A percentile compares a stretch with the other conserved stretches of the same genome.
These are phyloP conservation scores for Pontederia crassipes DNA, from an alignment of 176 grass and related monocot genomes.

Conservation along the genomic window DNA sequence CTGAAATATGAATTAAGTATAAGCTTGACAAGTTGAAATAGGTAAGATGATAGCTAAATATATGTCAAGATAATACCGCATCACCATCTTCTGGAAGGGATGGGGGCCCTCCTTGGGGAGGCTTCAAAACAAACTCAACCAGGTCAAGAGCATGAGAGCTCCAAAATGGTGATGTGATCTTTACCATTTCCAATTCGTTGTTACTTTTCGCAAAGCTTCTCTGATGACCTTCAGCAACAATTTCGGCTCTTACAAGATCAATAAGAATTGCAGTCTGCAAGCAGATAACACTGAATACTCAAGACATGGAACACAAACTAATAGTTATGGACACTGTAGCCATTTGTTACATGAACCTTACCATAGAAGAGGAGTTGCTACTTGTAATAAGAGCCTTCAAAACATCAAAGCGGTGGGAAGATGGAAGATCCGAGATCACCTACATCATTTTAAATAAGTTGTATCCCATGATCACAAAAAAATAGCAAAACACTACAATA, in stretches of 20 bases:
- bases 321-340: background rate
- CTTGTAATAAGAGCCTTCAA: slow-evolving; percentile 52
- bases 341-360: slow-evolving; percentile 20
- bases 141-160: slow-evolving; percentile 44
- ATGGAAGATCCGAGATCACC: slow-evolving; percentile 63
- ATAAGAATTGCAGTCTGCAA: slow-evolving; percentile 73
- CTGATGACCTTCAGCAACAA: slow-evolving; percentile 29
- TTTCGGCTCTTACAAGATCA: slow-evolving; percentile 58
- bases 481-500: background rate
- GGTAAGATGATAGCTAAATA: background rate
- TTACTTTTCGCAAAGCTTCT: slow-evolving; percentile 13
- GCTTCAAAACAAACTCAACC: slow-evolving; percentile 47
- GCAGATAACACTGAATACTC: background rate
- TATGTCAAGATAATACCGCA: slow-evolving; percentile 30
- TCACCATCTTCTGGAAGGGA: slow-evolving; percentile 62
- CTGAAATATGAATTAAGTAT: background rate
- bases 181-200: slow-evolving; percentile 14
- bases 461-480: slow-evolving; percentile 4
- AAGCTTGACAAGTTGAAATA: background rate
- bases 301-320: background rate
- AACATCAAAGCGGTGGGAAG: slow-evolving; percentile 60
- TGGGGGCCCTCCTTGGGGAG: slow-evolving; percentile 76
- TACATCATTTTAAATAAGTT: slow-evolving; percentile 24
- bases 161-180: slow-evolving; percentile 22
- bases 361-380: slow-evolving; percentile 58